A percentile compares a stretch with the other conserved stretches of the same genome.
Evolutionary conservation across 208 protist species (phyloP).

Genomic region (Leishmania arabica): DNA sequence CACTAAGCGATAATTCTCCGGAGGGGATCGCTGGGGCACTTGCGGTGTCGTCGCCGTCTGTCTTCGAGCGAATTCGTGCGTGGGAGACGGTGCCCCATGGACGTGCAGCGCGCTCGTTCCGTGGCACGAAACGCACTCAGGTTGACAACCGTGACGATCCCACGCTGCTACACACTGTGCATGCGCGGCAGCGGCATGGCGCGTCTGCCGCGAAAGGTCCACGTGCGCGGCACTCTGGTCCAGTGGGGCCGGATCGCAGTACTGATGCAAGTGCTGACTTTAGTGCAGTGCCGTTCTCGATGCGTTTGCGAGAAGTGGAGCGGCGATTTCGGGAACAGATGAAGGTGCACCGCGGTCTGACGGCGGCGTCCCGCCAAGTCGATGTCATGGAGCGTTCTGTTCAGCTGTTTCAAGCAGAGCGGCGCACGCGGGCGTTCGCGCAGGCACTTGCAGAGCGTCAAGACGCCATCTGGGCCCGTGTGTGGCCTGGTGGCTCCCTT

Average conservation of each 20-base stretch:
- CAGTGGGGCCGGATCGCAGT: not conserved
- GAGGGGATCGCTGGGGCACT: not conserved
- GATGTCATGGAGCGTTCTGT: slow-evolving; percentile 33
- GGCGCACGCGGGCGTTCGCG: slow-evolving; percentile 35
- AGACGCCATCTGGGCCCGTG: slow-evolving; percentile 20
- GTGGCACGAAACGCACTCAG: not conserved
- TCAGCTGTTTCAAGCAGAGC: slow-evolving; percentile 38
- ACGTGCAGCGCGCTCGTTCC: not conserved
- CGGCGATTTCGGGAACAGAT: slow-evolving; percentile 67
- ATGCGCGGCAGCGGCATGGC: not conserved
- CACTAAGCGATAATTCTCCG: not conserved
- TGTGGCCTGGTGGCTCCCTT: slow-evolving; percentile 23
- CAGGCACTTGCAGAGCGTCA: slow-evolving; percentile 28
- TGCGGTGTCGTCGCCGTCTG: slow-evolving; percentile 16
- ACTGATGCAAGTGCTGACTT: not conserved
- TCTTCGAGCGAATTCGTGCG: slow-evolving; percentile 16
- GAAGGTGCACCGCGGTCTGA: slow-evolving; percentile 58
- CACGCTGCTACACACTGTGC: not conserved
- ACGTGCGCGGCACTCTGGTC: not conserved
- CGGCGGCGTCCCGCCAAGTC: slow-evolving; percentile 33
- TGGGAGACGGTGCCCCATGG: slow-evolving; percentile 8
- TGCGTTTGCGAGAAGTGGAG: slow-evolving; percentile 47
- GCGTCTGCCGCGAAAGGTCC: not conserved
- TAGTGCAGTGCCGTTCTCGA: slow-evolving; percentile 35
- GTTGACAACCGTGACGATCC: not conserved